Base-by-base conservation (phyloP, 345 rosid species). In the Heritiera fomes region DNA sequence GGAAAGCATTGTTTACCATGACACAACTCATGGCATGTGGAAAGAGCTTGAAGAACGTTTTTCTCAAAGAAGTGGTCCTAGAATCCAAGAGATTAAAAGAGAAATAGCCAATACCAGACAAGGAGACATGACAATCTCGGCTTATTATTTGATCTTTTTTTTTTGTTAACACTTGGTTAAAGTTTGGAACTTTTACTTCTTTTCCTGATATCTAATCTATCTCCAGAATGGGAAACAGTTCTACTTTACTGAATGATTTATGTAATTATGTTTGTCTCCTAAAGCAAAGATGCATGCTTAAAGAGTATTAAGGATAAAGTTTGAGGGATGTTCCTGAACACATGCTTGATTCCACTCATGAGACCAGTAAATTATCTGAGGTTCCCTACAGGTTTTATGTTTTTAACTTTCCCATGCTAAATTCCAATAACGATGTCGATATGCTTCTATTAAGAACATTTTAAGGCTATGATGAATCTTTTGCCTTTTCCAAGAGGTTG, bases 381-480 rank as follows among this genome's bases (percentile, higher is more conserved):
- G 43, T 34, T 45, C n/a, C 61, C 34, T 34, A 9, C 12, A 38
- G 17, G 46, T 32, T 53, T 15, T 12, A 32, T 50, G 20, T 8
- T 71, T 52, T 23, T 12, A 23, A 46, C 53, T 69, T 46, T 69
- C 55, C 58, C 41, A 47, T 72, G 47, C 62, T 32, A 72, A 72
- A 50, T 50, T 50, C 8, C 59, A 71, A 50, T 52, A 30, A 14
- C 15, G 30, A 67, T 67, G 52, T 62, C 7, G 5, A 30, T 62
- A 30, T 62, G 66, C 66, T 62, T 30, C 5, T 8, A 32, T 34
- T 34, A 3, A 34, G 3, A 34, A 34, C 38, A 34, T 34, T 34
- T 34, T 34, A 34, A 1, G 38, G 38, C 38, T 34, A 34, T 34
- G 38, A 34, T 34, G 28, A 23, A 34, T 34, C 38, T 34, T 23